Evolutionary conservation across 495 filamentous ascomycete genomes (phyloP), one percentile per base, ranked within the genome.

Genomic region (Penicillium maclennaniae): DNA sequence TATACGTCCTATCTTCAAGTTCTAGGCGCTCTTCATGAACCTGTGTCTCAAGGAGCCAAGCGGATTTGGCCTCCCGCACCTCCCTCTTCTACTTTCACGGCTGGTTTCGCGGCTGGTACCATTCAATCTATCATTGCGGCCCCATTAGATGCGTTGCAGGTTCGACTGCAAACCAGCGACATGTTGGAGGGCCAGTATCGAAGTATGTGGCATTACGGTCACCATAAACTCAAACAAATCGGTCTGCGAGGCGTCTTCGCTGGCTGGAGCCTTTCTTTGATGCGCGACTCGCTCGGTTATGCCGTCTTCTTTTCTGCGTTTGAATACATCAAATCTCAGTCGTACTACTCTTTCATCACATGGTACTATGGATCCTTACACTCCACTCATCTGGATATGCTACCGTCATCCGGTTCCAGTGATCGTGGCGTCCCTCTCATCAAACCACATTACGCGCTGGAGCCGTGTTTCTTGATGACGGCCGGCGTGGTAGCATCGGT

Each of bases 1-100:
- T 96, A 96, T 64, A 95, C 91, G 15, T 84, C 83, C 36, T 96
- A 96, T 61, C 83, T 96, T 27, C 88, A 93, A 58, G 81, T 85
- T 39, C 77, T 96, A 15, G 86, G 84, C 15, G 59, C 65, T 14
- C 76, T 95, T 5, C 85, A 96, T 61, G 79, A 85, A 46, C 88
- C 89, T 10, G 83, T 86, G 37, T 83, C 83, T 3, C 79, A 80
- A 43, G 79, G 83, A 9, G 74, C 73, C 20, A 89, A 87, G 58
- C 81, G 88, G 19, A 73, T 87, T 6, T 91, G 88, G 60, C 89
- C 91, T 1, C 87, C 91, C 10, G 84, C 90, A 6, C 72, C 80
- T 1, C 76, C 82, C 0, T 61, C 65, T 2, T 69, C 80, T 38
- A 90, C 90, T 6, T 91, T 95, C 47, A 66, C 80, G 8, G 89